phyloP scores from a whole-genome alignment of 2,329 filamentous ascomycete species.

The Aspergillus fischeri region DNA sequence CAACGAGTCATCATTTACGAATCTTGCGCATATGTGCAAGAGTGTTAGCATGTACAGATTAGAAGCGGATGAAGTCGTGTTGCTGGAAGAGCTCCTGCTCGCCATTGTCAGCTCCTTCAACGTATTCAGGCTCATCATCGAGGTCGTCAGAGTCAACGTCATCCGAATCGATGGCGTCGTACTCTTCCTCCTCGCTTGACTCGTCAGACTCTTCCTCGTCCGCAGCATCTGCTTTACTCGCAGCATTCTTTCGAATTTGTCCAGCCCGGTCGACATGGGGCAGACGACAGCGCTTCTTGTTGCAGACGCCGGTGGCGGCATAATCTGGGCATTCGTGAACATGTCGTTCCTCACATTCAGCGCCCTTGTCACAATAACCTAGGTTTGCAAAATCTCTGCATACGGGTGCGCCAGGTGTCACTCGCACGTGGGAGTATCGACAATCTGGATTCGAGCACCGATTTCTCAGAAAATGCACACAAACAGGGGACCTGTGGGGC shows the following conservation, averaged over 20 bases:
- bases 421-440: conserved; percentile 78
- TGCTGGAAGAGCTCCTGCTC: conserved; percentile 46
- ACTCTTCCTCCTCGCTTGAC: conserved; percentile 72
- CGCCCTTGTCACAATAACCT: conserved; percentile 84
- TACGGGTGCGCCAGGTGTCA: conserved; percentile 71
- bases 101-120: conserved; percentile 37
- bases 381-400: conserved; percentile 80
- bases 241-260: conserved; percentile 60
- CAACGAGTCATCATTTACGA: background rate
- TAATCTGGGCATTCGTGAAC: conserved; percentile 93
- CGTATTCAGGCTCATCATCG: conserved; percentile 40
- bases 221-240: conserved; percentile 35
- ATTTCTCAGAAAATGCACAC: conserved; percentile 84
- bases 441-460: conserved; percentile 85
- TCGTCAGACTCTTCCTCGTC: conserved; percentile 61
- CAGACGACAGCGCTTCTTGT: conserved; percentile 74
- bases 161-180: conserved; percentile 63
- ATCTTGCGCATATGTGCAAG: background rate
- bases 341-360: conserved; percentile 74
- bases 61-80: conserved; percentile 52
- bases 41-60: conserved; percentile 12
- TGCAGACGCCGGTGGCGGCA: conserved; percentile 83
- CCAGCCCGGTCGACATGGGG: conserved; percentile 85
- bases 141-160: conserved; percentile 65
- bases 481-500: conserved; percentile 79